Evolutionary conservation across 495 filamentous ascomycete genomes (phyloP), one percentile per base, ranked within the genome.

Genomic region (Talaromyces proteolyticus): DNA sequence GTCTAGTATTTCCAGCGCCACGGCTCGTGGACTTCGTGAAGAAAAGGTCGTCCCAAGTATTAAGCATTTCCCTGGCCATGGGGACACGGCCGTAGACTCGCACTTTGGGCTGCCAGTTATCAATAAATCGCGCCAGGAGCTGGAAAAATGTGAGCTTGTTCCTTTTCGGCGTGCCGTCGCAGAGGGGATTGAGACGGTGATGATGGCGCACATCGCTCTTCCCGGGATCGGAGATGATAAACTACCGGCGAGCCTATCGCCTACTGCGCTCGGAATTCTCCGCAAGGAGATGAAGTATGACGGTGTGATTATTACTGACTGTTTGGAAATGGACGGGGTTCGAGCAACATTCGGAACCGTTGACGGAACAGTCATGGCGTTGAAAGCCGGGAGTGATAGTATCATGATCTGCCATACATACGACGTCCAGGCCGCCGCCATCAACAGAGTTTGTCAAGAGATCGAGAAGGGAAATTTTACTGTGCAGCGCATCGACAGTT

Each of bases 321-420:
- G 63, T 57, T 60, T 65, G 49, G 72, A 69, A 53, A 74, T 74
- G 65, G 72, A 69, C 39, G 73, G 74, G 0, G 68, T 77, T n/a
- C 61, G 72, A 16, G 59, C 66, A 4, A 74, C 66, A 8, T 69
- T 65, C 49, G 74, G 74, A 3, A 73, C 73, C 0, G 72, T 74
- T 42, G 59, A 68, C 49, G 73, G 71, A 40, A 63, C 74, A 1
- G 65, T 75, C 19, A 63, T 77, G 38, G 67, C 74, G 2, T 47
- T 77, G 25, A 63, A 63, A 34, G 74, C 74, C 23, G 74, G 74
- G 16, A 70, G 66, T 43, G 74, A 77, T 37, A 74, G 73, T 26
- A 60, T 73, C n/a, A 76, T 76, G 73, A 62, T 77, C 10, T 77
- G 73, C 47, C 74, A 77, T 55, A 77, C 74, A 6, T 74, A 69